Conservation (phyloP, 768 basidiomycete species). For the Macrolepiota albuminosa region DNA sequence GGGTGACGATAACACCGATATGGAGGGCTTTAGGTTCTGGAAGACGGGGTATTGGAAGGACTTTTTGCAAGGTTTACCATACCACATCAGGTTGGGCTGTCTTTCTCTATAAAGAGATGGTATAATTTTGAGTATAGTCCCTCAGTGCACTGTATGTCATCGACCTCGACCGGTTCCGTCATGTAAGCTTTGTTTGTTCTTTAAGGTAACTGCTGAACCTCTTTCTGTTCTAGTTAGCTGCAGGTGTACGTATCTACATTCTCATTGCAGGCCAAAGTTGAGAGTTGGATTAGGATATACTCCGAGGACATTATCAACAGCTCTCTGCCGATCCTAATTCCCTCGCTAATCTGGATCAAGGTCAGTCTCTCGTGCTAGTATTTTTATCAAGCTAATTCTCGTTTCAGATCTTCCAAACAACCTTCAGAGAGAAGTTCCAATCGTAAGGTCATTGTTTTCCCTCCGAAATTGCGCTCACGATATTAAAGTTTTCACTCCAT, state of each 20-base stretch:
- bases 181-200: conserved; percentile 40
- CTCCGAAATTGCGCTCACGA: not conserved
- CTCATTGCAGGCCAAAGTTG: not conserved
- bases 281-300: conserved; percentile 56
- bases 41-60: conserved; percentile 96
- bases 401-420: conserved; percentile 91
- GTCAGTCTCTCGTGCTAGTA: conserved; percentile 26
- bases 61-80: conserved; percentile 75
- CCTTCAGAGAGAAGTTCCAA: conserved; percentile 87
- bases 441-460: conserved; percentile 47
- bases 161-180: conserved; percentile 92
- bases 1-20: conserved; percentile 91
- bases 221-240: conserved; percentile 34
- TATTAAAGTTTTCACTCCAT: conserved; percentile 68
- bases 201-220: not conserved
- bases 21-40: conserved; percentile 99
- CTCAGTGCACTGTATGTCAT: conserved; percentile 90
- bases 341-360: conserved; percentile 92
- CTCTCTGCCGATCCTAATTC: conserved; percentile 94
- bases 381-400: not conserved
- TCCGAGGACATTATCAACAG: conserved; percentile 88
- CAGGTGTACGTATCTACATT: conserved; percentile 35
- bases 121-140: not conserved
- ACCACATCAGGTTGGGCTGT: conserved; percentile 83
- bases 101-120: not conserved